These are phyloP conservation scores for Lycium barbarum DNA, from an alignment of 257 asterid species.

Conservation along the genomic window DNA sequence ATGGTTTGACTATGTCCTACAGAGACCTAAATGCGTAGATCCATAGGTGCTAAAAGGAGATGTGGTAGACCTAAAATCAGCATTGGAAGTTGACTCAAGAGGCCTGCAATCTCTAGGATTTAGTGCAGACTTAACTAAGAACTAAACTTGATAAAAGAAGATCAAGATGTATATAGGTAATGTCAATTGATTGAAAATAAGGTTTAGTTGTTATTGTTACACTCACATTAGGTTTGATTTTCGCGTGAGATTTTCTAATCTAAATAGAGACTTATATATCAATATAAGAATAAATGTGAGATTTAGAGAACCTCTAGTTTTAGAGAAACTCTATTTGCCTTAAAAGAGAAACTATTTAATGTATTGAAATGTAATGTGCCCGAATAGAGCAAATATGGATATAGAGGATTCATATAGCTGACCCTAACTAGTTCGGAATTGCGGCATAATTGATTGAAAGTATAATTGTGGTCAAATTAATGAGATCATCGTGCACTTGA, in stretches of 20 bases:
- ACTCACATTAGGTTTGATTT: background rate
- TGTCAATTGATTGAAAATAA: background rate
- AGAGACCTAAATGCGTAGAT: background rate
- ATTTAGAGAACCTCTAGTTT: background rate
- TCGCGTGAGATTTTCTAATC: background rate
- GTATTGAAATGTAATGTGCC: background rate
- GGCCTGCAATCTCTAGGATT: background rate
- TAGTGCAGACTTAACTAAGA: background rate
- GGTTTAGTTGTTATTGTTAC: background rate
- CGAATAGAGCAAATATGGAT: background rate
- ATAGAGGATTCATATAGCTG: background rate
- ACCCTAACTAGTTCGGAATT: background rate
- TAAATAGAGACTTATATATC: background rate
- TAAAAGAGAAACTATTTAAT: background rate
- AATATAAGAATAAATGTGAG: constrained; percentile 11
- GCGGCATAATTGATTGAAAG: background rate
- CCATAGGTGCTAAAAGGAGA: background rate
- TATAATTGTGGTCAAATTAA: background rate
- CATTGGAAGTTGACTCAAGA: background rate
- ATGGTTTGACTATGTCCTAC: background rate
- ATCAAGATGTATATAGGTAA: background rate
- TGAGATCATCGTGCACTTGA: background rate
- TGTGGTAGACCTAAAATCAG: background rate
- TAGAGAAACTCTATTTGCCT: background rate
- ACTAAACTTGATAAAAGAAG: background rate